Conservation (phyloP, 192 early-diverging fungal genomes). For the Coemansia guatemalensis region DNA sequence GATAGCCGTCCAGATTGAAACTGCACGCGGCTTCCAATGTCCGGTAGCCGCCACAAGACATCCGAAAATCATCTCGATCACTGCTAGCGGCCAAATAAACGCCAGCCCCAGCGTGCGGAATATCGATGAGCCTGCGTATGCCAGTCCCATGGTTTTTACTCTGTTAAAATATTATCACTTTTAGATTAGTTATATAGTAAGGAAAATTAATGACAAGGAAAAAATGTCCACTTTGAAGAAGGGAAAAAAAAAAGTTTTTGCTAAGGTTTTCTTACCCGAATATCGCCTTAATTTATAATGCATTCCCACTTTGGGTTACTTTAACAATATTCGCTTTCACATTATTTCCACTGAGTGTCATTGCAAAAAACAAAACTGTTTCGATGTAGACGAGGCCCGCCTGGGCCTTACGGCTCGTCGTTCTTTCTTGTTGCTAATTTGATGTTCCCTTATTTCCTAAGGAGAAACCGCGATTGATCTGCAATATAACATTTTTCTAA, state of each 20-base stretch:
- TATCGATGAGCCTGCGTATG: constrained; percentile 36
- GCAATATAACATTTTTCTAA: background rate
- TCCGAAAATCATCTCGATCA: constrained; percentile 40
- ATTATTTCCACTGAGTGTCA: background rate
- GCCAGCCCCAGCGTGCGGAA: constrained; percentile 37
- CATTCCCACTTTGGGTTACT: background rate
- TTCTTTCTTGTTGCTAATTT: background rate
- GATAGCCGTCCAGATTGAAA: constrained; percentile 47
- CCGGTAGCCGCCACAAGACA: constrained; percentile 49
- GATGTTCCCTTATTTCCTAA: background rate
- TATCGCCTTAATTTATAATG: background rate
- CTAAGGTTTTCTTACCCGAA: background rate
- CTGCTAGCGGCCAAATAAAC: constrained; percentile 40
- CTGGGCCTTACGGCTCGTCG: background rate
- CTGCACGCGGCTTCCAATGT: constrained; percentile 54
- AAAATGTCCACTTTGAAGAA: background rate
- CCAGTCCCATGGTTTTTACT: constrained; percentile 37
- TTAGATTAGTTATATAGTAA: constrained; percentile 2
- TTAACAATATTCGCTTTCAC: background rate
- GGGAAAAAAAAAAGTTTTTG: background rate
- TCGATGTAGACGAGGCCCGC: background rate
- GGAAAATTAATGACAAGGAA: background rate
- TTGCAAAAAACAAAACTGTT: background rate
- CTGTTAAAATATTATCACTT: constrained; percentile 1
- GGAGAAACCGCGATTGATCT: background rate